These are phyloP conservation scores for Mycena capillaripes DNA, from an alignment of 768 basidiomycete genomes.

Conservation along the genomic window DNA sequence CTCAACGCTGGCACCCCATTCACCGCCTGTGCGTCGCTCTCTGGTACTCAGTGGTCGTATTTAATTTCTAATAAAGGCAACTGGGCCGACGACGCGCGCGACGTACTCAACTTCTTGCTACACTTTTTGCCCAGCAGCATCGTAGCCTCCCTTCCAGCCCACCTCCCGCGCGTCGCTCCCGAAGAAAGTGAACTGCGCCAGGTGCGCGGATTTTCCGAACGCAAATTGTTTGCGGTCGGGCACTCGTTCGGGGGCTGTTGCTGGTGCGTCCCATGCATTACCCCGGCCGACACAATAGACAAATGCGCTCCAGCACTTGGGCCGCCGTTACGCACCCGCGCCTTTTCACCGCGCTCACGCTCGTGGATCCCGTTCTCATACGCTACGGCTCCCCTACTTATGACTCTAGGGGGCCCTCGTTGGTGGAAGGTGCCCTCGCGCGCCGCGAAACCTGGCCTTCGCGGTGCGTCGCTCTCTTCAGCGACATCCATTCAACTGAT, in stretches of 20 bases:
- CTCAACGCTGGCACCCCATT: slow-evolving; percentile 73
- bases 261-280: slow-evolving; percentile 64
- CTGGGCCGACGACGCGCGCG: slow-evolving; percentile 84
- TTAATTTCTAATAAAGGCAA: slow-evolving; percentile 67
- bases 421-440: slow-evolving; percentile 62
- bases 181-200: slow-evolving; percentile 58
- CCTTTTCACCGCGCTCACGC: slow-evolving; percentile 78
- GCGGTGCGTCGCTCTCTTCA: slow-evolving; percentile 51
- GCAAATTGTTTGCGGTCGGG: slow-evolving; percentile 78
- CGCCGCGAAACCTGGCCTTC: slow-evolving; percentile 77
- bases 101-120: slow-evolving; percentile 82
- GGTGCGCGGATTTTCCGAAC: slow-evolving; percentile 60
- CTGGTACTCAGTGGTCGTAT: not conserved
- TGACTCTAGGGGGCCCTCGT: slow-evolving; percentile 33
- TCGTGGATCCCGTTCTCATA: slow-evolving; percentile 84
- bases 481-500: not conserved
- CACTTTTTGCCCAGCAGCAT: slow-evolving; percentile 70
- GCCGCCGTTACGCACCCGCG: slow-evolving; percentile 74
- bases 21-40: slow-evolving; percentile 65
- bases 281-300: not conserved
- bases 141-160: slow-evolving; percentile 60
- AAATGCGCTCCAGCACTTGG: slow-evolving; percentile 59
- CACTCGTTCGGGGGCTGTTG: slow-evolving; percentile 91
- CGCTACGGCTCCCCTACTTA: slow-evolving; percentile 44
- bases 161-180: slow-evolving; percentile 64